Conservation (phyloP, 169 alveolate species). For the Eimeria acervulina region DNA sequence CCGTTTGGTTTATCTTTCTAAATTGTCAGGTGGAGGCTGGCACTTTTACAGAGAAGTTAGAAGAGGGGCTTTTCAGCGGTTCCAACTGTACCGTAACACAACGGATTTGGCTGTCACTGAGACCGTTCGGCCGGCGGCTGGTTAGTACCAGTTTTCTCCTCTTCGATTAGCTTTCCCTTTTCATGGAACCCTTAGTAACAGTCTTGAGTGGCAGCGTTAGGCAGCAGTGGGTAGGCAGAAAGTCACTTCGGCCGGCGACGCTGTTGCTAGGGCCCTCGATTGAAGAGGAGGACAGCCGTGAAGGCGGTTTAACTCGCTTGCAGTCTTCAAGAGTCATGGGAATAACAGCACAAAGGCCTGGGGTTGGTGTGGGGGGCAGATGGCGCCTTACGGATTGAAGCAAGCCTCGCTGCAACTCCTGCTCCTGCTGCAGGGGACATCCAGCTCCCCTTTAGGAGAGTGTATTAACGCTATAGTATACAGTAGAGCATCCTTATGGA, state of each 20-base stretch:
- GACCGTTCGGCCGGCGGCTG: too few species aligned
- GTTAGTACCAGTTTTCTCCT: neutral
- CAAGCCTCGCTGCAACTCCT: neutral
- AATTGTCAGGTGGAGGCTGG: neutral
- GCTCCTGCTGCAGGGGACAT: too few species aligned
- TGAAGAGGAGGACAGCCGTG: too few species aligned
- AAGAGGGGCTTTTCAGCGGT: neutral
- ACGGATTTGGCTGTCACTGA: neutral
- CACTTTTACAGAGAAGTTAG: neutral
- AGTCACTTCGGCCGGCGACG: too few species aligned
- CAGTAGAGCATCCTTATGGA: neutral
- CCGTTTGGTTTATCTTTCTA: neutral
- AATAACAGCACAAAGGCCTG: neutral
- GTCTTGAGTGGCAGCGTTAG: neutral
- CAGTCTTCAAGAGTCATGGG: neutral
- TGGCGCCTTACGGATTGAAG: too few species aligned
- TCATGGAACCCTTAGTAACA: too few species aligned
- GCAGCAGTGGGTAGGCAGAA: neutral
- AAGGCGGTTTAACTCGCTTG: too few species aligned
- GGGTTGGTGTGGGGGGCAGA: neutral
- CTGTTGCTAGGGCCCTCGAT: too few species aligned
- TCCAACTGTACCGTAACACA: neutral
- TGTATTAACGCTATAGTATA: neutral
- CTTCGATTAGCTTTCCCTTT: neutral
- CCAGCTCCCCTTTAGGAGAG: too few species aligned